Evolutionary conservation across 306 rosid species (phyloP), one percentile per base, ranked within the genome.

Genomic region (Datisca glomerata): DNA sequence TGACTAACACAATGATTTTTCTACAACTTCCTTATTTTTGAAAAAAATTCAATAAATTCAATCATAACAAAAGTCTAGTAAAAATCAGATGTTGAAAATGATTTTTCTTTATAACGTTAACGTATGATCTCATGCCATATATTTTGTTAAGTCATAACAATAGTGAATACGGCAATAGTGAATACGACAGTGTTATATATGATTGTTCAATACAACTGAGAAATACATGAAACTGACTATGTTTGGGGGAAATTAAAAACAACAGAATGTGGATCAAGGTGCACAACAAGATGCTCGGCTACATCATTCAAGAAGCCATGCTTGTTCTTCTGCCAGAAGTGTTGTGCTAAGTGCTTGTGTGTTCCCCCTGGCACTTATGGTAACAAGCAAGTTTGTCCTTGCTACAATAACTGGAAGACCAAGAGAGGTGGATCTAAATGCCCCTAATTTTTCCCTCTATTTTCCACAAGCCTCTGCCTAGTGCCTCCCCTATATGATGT

Each of bases 321-420:
- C 15, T 11, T 49, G 55, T 49, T 49, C 43, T 49, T 49, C 55
- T 52, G 58, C 48, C 58, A 52, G 21, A 52, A 40, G 47, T 52
- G 58, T 13, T 52, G 58, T 19, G 47, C 47, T 12, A 52, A 24
- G 24, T 52, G 58, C 38, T 8, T 52, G 37, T 52, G 58, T 21
- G 58, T 52, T 22, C 58, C 58, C 18, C 58, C 58, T 18, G 58
- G 58, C 4, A 52, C 58, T 12, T 52, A 52, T 20, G 58, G 58
- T 7, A 52, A 52, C 58, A 52, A 52, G 19, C 58, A 52, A 39
- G 28, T 40, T 14, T 52, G 58, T 37, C 48, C 58, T 25, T 52
- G 58, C 40, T 52, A 52, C 58, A 52, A 52, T 14, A 52, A 52
- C 37, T 52, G 58, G 58, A 52, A 52, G 58, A 52, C 58, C 39